Evolutionary conservation across 2,329 filamentous ascomycete species (phyloP), one percentile per base, ranked within the genome.

Genomic region (Aspergillus glaucus): DNA sequence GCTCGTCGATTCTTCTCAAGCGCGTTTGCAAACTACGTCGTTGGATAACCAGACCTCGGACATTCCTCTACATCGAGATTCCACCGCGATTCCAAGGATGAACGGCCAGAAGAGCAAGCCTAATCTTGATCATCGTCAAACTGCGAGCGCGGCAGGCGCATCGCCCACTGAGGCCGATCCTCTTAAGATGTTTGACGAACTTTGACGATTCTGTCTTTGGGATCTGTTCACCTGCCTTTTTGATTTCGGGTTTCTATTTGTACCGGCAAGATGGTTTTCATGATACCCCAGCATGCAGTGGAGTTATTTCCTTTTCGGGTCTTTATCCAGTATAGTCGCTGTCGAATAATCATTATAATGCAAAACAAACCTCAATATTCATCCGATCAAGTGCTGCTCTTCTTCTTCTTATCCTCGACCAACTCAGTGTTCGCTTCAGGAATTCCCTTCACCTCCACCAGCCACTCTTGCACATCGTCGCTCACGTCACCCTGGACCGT

Each of bases 401-500:
- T 95, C 81, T 93, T 93, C 77, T 89, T 90, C 82, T 95, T 96
- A 68, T 96, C 92, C 71, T 97, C 92, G 40, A 97, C 81, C 63
- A 91, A 74, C 73, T 97, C 92, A 60, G 97, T 86, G 72, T 98
- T 96, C 65, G 95, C 89, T 74, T 94, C 88, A 2, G 92, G 92
- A 60, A 98, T 86, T 19, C 67, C 70, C 71, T 95, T 94, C 66
- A 88, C 87, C 65, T 96, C 90, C 55, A 87, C 67, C 64, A 98
- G 72, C 74, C 92, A 96, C 66, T 97, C 93, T 63, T 88, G 81
- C 55, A 98, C 85, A 73, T 98, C 93, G 62, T 93, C 88, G 68
- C 90, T 95, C 54, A 98, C 84, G 73, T 98, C 93, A 30, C 93
- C 93, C 73, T 98, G 93, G 17, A 98, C 89, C 4, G 95, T 94